Percentiles rank a stretch among this genome's conserved stretches.
Evolutionary conservation across 106 monocot genomes (phyloP).

Genomic region (Dendrobium nobile): DNA sequence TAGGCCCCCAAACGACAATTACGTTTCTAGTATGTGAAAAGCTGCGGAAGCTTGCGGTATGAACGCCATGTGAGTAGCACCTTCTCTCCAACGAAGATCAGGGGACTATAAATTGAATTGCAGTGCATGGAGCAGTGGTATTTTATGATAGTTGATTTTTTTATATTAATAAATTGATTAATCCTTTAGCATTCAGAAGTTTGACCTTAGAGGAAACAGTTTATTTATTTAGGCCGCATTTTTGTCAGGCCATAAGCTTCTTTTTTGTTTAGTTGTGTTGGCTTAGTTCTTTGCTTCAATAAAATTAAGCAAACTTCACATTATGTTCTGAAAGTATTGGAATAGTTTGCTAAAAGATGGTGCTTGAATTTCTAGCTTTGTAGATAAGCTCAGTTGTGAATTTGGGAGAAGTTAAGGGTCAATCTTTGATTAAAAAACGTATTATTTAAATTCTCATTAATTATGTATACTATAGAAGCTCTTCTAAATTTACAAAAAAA

Average conservation of each 20-base stretch:
- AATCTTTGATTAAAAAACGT: too few relatives aligned
- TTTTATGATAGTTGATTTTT: neutral
- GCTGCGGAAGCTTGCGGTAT: slow-evolving; percentile 70
- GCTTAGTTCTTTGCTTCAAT: neutral
- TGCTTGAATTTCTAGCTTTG: too few relatives aligned
- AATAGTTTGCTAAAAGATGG: too few relatives aligned
- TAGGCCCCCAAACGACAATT: slow-evolving; percentile 87
- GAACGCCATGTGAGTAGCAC: slow-evolving; percentile 45
- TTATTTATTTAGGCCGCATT: neutral
- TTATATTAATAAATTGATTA: neutral
- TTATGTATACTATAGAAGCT: too few relatives aligned
- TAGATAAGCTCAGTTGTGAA: too few relatives aligned
- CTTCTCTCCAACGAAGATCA: neutral
- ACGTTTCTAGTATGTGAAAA: slow-evolving; percentile 90
- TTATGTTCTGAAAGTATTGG: too few relatives aligned
- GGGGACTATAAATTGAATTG: neutral
- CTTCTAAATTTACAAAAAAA: too few relatives aligned
- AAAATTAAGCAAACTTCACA: neutral
- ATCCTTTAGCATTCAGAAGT: neutral
- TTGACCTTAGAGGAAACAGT: neutral
- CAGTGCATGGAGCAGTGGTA: neutral
- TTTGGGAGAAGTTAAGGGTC: too few relatives aligned
- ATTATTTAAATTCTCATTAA: too few relatives aligned
- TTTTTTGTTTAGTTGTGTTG: neutral
- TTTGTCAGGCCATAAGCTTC: neutral